Evolutionary conservation across 768 basidiomycete genomes (phyloP), one percentile per base, ranked within the genome.

Genomic region (Lactarius evosmus): DNA sequence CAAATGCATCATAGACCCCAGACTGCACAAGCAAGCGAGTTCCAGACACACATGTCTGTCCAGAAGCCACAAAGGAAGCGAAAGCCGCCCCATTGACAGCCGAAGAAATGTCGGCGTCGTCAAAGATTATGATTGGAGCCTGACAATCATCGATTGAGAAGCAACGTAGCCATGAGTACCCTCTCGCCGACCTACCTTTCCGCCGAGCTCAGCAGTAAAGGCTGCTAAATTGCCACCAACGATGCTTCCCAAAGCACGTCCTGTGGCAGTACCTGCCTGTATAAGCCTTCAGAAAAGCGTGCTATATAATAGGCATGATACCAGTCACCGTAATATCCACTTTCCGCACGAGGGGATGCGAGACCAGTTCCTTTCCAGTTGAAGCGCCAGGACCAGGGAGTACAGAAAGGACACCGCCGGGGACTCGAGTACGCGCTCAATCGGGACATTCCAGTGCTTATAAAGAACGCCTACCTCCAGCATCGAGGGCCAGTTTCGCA

Each of bases 1-100:
- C 79, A 74, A 94, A 93, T 3, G 74, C 73, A 51, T 89, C 82
- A 66, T 91, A 92, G 52, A 93, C 79, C 9, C 74, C 72, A 49
- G 85, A 82, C 61, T 93, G 91, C 7, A 94, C 75, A 5, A 93
- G 78, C 22, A 94, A 77, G n/a, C 92, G 83, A 14, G 91, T 86
- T n/a, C 91, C 92, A 2, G 92, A 93, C n/a, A 94, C 88, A 63
- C 92, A 93, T 9, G 92, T 93, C 76, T 95, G 93, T 3, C 93
- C 93, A 27, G 90, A 91, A 1, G 93, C 93, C 56, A 95, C 78
- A 69, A 94, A 95, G 0, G 88, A 84, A 11, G 91, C 87, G 70
- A 95, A 94, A 0, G 90, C 87, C 7, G 83, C 84, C 19, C 93
- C 93, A 66, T 94, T 93, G 25, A 90, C 88, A 0, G 92, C 87